Base-by-base conservation (phyloP, 495 filamentous ascomycete species). In the Pyrenopolyporus hunteri region DNA sequence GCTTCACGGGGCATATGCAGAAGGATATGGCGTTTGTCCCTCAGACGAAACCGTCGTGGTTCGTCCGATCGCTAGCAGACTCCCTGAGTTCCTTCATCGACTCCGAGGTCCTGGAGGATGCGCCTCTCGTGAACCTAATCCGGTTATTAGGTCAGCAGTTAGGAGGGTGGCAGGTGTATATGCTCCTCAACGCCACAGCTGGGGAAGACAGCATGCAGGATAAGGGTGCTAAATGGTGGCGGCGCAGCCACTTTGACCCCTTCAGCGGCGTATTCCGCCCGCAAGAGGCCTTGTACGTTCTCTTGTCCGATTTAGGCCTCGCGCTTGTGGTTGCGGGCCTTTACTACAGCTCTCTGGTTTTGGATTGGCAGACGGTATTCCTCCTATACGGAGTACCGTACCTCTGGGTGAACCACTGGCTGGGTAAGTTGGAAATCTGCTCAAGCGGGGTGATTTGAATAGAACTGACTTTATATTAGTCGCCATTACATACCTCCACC, bases 401-500 rank as follows among this genome's bases (percentile, higher is more conserved):
- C 56, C 61, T 85, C 67, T 85, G 82, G 83, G 78, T 85, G 11
- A 82, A 85, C 70, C 83, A 86, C 70, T 85, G 83, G 83, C 72
- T 86, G 67, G 53, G 65, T 81, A 74, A 59, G 73, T 70, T 42
- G 3, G 14, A 11, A 4, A 19, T 14, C 4, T 11, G 29, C 23
- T 13, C 2, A 26, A 20, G 23, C 33, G 1, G 10, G 22, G 20
- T 50, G 26, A 35, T 9, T 56, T 22, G 7, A 25, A 22, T 40
- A 25, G 43, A n/a, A n/a, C 36, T 63, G 51, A 58, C 52, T 51
- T 19, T 35, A 6, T 3, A 13, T 4, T 26, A 80, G 80, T 82
- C 35, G 78, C 79, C 46, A 82, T 84, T 65, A 88, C 85, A 33
- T 88, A 81, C 70, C 82, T 88, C 31, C 85, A 88, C 59, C 85